Evolutionary conservation across 2,329 filamentous ascomycete species (phyloP).

Genomic region (Colletotrichum sp.): DNA sequence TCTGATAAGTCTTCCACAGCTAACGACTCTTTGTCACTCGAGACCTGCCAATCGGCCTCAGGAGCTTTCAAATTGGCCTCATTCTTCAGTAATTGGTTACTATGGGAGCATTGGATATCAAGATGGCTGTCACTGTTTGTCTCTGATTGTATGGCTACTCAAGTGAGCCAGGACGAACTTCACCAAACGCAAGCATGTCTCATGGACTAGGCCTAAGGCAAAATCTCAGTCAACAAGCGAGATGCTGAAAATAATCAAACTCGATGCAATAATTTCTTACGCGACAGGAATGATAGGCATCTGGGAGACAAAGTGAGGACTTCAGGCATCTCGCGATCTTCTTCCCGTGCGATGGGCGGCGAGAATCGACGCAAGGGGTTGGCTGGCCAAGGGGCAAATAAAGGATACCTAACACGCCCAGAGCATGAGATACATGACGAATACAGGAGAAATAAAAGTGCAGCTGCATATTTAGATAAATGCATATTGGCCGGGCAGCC

Average conservation of each 20-base stretch:
- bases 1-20: background rate
- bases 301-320: background rate
- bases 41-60: background rate
- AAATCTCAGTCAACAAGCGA: background rate
- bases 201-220: background rate
- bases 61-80: background rate
- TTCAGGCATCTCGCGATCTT: background rate
- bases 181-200: background rate
- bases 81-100: background rate
- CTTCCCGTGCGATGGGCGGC: background rate
- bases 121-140: background rate
- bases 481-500: background rate
- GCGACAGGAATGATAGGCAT: no score
- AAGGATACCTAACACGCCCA: background rate
- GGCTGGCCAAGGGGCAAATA: background rate
- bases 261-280: no score
- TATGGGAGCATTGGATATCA: background rate
- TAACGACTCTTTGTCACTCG: background rate
- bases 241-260: background rate
- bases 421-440: background rate
- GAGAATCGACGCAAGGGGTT: background rate
- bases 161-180: background rate
- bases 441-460: background rate
- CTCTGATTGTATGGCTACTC: background rate
- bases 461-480: background rate